These are phyloP conservation scores for Ascochyta pisi DNA, from an alignment of 2,329 filamentous ascomycete genomes.

Conservation along the genomic window DNA sequence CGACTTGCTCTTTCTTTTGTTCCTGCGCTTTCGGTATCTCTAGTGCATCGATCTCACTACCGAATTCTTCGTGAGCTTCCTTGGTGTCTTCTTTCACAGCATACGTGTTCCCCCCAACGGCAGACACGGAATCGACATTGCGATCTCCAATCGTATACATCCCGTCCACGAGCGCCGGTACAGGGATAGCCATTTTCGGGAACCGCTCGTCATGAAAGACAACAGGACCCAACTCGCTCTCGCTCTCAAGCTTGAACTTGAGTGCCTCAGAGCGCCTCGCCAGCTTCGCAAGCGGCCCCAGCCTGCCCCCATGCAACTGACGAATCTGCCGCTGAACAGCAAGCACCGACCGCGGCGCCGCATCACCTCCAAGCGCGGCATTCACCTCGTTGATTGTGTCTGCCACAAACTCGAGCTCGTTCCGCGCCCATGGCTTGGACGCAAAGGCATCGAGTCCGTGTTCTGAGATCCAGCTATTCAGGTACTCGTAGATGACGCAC, in stretches of 20 bases:
- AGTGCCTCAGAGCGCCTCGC: background rate
- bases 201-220: background rate
- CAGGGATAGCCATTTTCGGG: background rate
- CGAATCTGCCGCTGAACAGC: background rate
- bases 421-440: background rate
- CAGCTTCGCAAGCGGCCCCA: background rate
- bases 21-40: background rate
- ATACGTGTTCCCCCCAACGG: background rate
- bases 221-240: background rate
- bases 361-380: background rate
- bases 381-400: background rate
- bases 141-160: background rate
- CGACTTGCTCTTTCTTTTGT: background rate
- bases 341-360: background rate
- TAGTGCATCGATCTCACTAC: background rate
- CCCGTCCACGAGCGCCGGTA: background rate
- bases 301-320: background rate
- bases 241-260: background rate
- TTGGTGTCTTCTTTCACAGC: no score
- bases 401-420: background rate
- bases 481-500: background rate
- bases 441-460: background rate
- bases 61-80: background rate
- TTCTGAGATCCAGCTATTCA: background rate
- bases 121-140: no score